Evolutionary conservation across 192 early-diverging fungal species (phyloP), one percentile per base, ranked within the genome.

Genomic region (Allomyces macrogynus): DNA sequence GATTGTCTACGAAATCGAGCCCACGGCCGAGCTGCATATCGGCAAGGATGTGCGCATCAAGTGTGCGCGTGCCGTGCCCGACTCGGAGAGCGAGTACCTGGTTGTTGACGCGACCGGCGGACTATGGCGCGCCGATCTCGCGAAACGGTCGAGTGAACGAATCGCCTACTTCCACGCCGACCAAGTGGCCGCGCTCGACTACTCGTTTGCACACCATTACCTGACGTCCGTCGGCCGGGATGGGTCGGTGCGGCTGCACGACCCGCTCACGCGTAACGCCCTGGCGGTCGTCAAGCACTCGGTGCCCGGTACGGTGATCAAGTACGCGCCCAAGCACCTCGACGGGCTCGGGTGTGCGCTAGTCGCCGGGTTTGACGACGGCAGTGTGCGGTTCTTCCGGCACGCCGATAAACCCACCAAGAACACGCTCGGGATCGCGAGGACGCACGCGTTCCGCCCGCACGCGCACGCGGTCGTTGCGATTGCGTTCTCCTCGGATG

Each of bases 391-490:
- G 27, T 74, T 82, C 20, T 63, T 78, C 11, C 68, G 76, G 0
- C 74, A 78, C 64, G 67, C 75, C 4, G 16, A 14, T 18, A 64
- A 11, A 14, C 62, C 63, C 43, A 54, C 62, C 44, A 12, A 60
- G 43, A 26, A 10, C 10, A 26, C 60, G 61, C 5, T 65, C 61
- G 18, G 43, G 18, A 74, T 84, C 62, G 62, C 62, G 2, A 68
- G 84, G 40, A 77, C 82, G 23, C 77, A 71, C 66, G 80, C 76
- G 1, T 75, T 77, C 64, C 84, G 84, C 64, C 82, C 82, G 1
- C 81, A 83, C 62, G 72, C 66, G 10, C 25, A 20, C 12, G 64
- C 75, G 4, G 76, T 84, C 32, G 70, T 71, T 23, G 27, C 61
- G 24, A 74, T 82, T 49, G 67, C 63, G 14, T 67, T 84, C 12